Conservation (phyloP, 495 filamentous ascomycete species). For the Neurospora discreta region DNA sequence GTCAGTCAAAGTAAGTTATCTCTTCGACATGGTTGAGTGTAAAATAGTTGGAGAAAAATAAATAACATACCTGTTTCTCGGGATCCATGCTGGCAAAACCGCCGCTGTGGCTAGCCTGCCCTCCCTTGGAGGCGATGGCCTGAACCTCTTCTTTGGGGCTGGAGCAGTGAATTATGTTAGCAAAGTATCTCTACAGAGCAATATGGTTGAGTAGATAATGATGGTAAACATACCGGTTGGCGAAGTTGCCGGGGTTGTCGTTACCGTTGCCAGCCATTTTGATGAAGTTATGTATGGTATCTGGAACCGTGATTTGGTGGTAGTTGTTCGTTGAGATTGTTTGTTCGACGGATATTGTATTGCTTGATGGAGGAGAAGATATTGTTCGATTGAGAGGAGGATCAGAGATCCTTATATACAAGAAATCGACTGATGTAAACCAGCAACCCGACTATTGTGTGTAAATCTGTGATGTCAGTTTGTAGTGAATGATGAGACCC, state of each 20-base stretch:
- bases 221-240: conserved; percentile 35
- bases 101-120: conserved; percentile 31
- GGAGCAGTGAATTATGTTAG: neutral
- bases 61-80: conserved; percentile 30
- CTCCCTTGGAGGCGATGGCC: conserved; percentile 40
- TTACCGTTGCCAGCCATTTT: conserved; percentile 15
- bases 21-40: too few species aligned
- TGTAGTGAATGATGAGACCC: neutral
- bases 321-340: neutral
- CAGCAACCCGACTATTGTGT: neutral
- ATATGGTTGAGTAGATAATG: neutral
- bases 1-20: neutral
- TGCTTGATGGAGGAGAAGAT: neutral
- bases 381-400: neutral
- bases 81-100: conserved; percentile 29
- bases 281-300: neutral
- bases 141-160: conserved; percentile 45
- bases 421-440: neutral
- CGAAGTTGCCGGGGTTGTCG: conserved; percentile 51
- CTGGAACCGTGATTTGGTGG: neutral
- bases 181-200: neutral
- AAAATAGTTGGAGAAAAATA: too few species aligned
- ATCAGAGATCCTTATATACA: neutral
- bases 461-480: neutral
- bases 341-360: too few species aligned